These are phyloP conservation scores for Dendrobium huoshanense DNA, from an alignment of 106 monocot genomes.

Conservation along the genomic window DNA sequence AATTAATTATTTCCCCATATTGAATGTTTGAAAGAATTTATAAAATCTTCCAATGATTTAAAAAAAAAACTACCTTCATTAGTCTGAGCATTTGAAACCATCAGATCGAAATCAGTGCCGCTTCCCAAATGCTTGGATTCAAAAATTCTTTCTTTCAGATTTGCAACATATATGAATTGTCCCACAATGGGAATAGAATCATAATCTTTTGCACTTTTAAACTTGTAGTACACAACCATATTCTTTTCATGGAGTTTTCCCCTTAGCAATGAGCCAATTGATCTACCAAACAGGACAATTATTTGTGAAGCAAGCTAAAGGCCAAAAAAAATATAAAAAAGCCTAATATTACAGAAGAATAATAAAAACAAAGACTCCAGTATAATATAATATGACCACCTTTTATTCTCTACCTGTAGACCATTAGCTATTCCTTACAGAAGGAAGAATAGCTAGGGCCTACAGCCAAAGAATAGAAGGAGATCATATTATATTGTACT, in stretches of 20 bases:
- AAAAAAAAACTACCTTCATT: slow-evolving; percentile 86
- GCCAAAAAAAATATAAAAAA: neutral
- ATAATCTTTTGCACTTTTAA: slow-evolving; percentile 95
- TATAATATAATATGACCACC: neutral
- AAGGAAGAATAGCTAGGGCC: too few species aligned
- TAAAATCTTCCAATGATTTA: neutral
- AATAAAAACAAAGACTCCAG: slow-evolving; percentile 2
- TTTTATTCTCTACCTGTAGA: neutral
- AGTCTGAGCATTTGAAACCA: slow-evolving; percentile 90
- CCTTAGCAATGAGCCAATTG: neutral
- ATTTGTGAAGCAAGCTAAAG: neutral
- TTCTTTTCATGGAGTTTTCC: slow-evolving; percentile 14
- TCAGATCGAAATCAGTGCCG: slow-evolving; percentile 94
- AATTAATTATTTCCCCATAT: neutral
- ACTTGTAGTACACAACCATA: slow-evolving; percentile 97
- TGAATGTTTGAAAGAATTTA: neutral
- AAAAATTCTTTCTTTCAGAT: slow-evolving; percentile 92
- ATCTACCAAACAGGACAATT: slow-evolving; percentile 6
- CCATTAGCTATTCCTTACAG: too few species aligned
- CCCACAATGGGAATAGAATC: slow-evolving; percentile 90
- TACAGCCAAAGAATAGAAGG: too few species aligned
- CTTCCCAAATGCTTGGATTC: slow-evolving; percentile 94
- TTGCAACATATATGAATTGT: slow-evolving; percentile 88
- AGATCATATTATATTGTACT: too few species aligned
- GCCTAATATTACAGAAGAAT: slow-evolving; percentile 4